Conservation (phyloP, 768 basidiomycete genomes). For the Mycena vulgaris region DNA sequence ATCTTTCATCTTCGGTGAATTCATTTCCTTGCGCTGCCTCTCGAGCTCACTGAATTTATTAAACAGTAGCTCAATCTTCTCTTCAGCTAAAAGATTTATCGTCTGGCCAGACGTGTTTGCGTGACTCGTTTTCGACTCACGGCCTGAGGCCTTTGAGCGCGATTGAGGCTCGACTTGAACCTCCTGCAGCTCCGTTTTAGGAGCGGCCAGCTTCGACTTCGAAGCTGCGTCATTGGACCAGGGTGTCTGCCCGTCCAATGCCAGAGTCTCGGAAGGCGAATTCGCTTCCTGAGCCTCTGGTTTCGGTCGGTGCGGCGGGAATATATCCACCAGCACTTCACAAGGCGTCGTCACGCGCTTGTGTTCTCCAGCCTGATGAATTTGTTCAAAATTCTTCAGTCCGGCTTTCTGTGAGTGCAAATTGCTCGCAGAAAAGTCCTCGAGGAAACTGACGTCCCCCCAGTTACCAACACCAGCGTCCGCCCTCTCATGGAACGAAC, state of each 20-base stretch:
- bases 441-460: background rate
- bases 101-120: background rate
- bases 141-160: background rate
- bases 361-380: background rate
- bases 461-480: conserved; percentile 7
- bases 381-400: background rate
- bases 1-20: background rate
- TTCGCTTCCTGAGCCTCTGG: no score
- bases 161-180: background rate
- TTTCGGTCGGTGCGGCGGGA: no score
- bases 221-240: no score
- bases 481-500: background rate
- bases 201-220: no score
- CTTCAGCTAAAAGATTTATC: background rate
- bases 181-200: no score
- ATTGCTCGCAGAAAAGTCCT: background rate
- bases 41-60: background rate
- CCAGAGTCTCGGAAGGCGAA: no score
- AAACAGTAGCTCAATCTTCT: background rate
- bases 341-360: background rate
- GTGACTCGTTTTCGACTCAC: background rate
- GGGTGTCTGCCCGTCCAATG: no score
- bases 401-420: background rate
- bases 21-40: background rate
- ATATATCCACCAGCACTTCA: no score